phyloP scores from a whole-genome alignment of 2,329 filamentous ascomycete species.

The Plenodomus lindquistii region DNA sequence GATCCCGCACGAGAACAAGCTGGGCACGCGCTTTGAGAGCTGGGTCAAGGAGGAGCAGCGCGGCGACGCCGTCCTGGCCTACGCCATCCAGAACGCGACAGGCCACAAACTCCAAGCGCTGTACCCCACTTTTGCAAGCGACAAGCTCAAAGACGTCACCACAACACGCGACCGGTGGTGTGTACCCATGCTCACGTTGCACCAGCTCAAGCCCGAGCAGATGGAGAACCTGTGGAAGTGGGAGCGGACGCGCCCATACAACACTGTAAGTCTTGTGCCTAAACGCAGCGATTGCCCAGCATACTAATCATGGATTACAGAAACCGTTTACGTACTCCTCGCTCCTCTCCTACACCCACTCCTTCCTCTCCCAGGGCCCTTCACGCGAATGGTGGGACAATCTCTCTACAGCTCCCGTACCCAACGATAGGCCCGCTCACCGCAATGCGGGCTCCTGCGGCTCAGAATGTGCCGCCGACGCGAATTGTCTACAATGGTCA shows the following conservation, averaged over 20 bases:
- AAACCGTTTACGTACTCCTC: constrained; percentile 45
- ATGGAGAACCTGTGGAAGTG: constrained; percentile 57
- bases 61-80: constrained; percentile 46
- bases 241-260: constrained; percentile 45
- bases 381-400: constrained; percentile 44
- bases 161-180: constrained; percentile 50
- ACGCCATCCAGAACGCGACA: constrained; percentile 44
- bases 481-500: constrained; percentile 42
- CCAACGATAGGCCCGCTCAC: constrained; percentile 41
- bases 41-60: constrained; percentile 51
- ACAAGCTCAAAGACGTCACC: constrained; percentile 54
- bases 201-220: constrained; percentile 48
- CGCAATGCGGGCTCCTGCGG: constrained; percentile 38
- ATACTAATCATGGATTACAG: constrained; percentile 19
- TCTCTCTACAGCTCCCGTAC: constrained; percentile 35
- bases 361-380: constrained; percentile 36
- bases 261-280: constrained; percentile 22
- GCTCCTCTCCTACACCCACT: constrained; percentile 43
- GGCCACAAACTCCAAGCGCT: constrained; percentile 42
- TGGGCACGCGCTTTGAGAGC: constrained; percentile 35
- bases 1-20: constrained; percentile 30
- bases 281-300: too few species aligned
- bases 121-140: constrained; percentile 47
- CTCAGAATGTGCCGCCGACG: constrained; percentile 39
- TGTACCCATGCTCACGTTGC: constrained; percentile 47